Percentiles rank a stretch among this genome's conserved stretches.
phyloP scores from a whole-genome alignment of 2,329 filamentous ascomycete species.

The Capronia americana region DNA sequence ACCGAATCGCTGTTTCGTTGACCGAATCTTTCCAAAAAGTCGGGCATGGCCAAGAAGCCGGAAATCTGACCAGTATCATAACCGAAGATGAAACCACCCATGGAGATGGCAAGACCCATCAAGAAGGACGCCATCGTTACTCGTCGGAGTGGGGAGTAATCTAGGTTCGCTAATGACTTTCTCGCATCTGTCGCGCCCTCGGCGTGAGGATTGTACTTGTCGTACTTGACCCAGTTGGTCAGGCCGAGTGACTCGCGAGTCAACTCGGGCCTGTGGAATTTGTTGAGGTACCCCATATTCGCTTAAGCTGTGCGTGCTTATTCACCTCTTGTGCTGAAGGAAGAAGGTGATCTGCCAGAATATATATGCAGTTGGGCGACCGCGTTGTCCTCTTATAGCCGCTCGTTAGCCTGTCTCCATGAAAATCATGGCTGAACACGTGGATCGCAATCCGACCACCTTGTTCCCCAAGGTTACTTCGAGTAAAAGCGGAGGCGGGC shows the following conservation, averaged over 20 bases:
- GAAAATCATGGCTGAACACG: constrained; percentile 25
- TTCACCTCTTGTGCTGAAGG: constrained; percentile 23
- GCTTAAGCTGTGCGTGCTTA: constrained; percentile 12
- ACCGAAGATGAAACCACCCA: constrained; percentile 53
- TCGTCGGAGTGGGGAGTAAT: constrained; percentile 40
- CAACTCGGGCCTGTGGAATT: constrained; percentile 29
- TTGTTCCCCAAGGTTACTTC: constrained; percentile 30
- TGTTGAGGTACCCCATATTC: constrained; percentile 33
- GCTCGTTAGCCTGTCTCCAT: background rate
- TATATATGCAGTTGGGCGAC: background rate
- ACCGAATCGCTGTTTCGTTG: constrained; percentile 45
- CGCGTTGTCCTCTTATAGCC: constrained; percentile 25
- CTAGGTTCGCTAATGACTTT: constrained; percentile 37
- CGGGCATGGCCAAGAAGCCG: constrained; percentile 51
- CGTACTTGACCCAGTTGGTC: constrained; percentile 36
- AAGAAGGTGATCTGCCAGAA: constrained; percentile 8
- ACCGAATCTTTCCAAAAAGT: constrained; percentile 51
- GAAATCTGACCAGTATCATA: constrained; percentile 55
- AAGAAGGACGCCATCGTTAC: constrained; percentile 48
- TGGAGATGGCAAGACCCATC: constrained; percentile 55
- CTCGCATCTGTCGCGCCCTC: constrained; percentile 32
- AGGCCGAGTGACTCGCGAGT: constrained; percentile 36
- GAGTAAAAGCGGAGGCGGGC: constrained; percentile 29
- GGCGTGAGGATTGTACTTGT: constrained; percentile 35
- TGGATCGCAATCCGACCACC: constrained; percentile 15